Evolutionary conservation across 2,329 filamentous ascomycete genomes (phyloP).

Genomic region (Aspergillus puulaauensis): DNA sequence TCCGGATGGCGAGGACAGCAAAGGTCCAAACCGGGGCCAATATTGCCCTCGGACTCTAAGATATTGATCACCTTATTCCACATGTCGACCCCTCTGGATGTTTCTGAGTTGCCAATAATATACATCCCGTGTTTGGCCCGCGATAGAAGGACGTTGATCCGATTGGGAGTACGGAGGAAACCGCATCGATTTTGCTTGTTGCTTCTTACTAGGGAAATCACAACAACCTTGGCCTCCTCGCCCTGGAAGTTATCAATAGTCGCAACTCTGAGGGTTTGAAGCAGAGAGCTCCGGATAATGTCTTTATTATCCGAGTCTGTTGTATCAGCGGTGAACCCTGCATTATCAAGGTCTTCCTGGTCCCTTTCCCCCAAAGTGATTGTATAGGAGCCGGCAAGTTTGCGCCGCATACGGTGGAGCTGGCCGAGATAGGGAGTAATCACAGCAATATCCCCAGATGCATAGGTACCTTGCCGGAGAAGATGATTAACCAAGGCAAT

Average conservation of each 20-base stretch:
- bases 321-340: conserved; percentile 35
- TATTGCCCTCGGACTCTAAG: conserved; percentile 45
- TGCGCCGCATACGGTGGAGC: conserved; percentile 46
- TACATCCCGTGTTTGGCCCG: conserved; percentile 70
- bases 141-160: conserved; percentile 68
- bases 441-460: conserved; percentile 63
- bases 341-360: conserved; percentile 50
- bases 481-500: conserved; percentile 64
- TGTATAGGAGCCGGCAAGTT: conserved; percentile 50
- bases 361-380: conserved; percentile 67
- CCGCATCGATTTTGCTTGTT: conserved; percentile 60
- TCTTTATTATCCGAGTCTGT: background rate
- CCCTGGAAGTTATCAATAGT: conserved; percentile 78
- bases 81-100: conserved; percentile 59
- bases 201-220: conserved; percentile 70
- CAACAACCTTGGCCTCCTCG: conserved; percentile 69
- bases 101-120: conserved; percentile 66
- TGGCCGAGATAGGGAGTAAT: conserved; percentile 63
- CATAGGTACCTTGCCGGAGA: conserved; percentile 63
- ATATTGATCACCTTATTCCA: conserved; percentile 61
- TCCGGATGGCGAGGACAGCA: conserved; percentile 62
- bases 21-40: conserved; percentile 55
- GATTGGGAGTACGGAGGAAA: conserved; percentile 65
- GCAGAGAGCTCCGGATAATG: conserved; percentile 44
- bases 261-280: conserved; percentile 55